Evolutionary conservation across 805 yeast genomes (phyloP), one percentile per base, ranked within the genome.

Genomic region (Hanseniaspora clermontiae): DNA sequence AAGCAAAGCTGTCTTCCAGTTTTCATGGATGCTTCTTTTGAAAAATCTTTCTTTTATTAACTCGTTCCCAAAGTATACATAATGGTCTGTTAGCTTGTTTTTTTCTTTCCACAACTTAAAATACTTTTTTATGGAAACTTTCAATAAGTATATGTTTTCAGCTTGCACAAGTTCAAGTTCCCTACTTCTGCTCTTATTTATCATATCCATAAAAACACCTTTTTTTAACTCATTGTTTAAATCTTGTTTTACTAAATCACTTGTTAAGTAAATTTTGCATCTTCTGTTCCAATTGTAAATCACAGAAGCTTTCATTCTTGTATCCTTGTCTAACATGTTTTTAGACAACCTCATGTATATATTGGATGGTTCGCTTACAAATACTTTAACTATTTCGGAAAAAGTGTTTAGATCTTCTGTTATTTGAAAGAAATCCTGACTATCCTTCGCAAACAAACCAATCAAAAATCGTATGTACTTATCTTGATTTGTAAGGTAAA

Each of bases 331-430:
- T 20, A 36, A 39, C 14, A 53, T 10, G 17, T 29, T 15, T 20
- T 49, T 46, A 6, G 57, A 20, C 14, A 53, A n/a, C 24, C 37
- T 53, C 57, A 53, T 53, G 40, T 53, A 53, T 14, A 53, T 53
- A 11, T 53, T 53, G 7, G 39, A 38, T 17, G 57, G 57, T 5
- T 29, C 40, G 5, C 17, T 9, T 14, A 27, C 49, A 46, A 53
- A 53, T 8, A 20, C 39, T 8, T n/a, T 15, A 9, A 53, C 34
- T 6, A 53, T 40, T 14, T 53, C 37, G n/a, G 20, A 20, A 3
- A 53, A 53, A 27, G 14, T 17, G 10, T 34, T 38, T 29, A 17
- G 15, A 20, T 53, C 31, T 39, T 19, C 24, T 14, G 14, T 15
- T 3, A 11, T 10, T 10, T 17, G 15, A 3, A 31, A 8, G 0